phyloP scores from a whole-genome alignment of 306 rosid genomes.

The Cucumis cinereus region DNA sequence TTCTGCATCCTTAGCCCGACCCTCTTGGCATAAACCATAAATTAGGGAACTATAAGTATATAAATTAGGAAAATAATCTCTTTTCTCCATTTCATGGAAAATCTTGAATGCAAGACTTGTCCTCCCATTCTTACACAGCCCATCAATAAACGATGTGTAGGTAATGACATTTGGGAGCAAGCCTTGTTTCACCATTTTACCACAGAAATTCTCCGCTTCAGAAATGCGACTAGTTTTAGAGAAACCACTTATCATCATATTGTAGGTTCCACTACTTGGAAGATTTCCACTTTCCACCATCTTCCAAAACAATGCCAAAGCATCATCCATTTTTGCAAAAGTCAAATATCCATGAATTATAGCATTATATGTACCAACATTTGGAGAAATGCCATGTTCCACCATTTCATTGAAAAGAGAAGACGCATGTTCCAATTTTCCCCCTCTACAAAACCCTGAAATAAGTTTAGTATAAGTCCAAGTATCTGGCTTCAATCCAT shows the following conservation, averaged over 20 bases:
- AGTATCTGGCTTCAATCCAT: conserved; percentile 22
- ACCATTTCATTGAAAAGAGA: conserved; percentile 24
- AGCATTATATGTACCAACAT: conserved; percentile 23
- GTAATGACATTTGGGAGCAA: conserved; percentile 28
- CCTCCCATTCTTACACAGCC: conserved; percentile 27
- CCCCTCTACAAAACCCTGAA: conserved; percentile 20
- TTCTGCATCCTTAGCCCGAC: conserved; percentile 30
- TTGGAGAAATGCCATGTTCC: conserved; percentile 22
- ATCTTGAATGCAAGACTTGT: conserved; percentile 25
- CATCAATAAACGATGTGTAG: conserved; percentile 25
- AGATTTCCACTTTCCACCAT: conserved; percentile 23
- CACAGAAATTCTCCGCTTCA: conserved; percentile 17
- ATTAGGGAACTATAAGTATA: conserved; percentile 29
- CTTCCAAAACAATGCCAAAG: conserved; percentile 17
- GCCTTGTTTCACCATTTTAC: conserved; percentile 21
- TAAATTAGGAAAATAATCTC: conserved; percentile 23
- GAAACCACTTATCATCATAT: conserved; percentile 27
- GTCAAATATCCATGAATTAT: conserved; percentile 24
- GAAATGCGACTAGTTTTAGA: conserved; percentile 16
- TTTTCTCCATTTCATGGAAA: conserved; percentile 25
- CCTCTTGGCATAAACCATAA: conserved; percentile 31
- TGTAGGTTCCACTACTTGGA: conserved; percentile 26
- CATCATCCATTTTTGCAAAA: conserved; percentile 18
- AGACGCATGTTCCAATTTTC: conserved; percentile 13
- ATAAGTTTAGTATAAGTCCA: conserved; percentile 30